Base-by-base conservation (phyloP, 306 rosid species). In the Parietaria judaica region DNA sequence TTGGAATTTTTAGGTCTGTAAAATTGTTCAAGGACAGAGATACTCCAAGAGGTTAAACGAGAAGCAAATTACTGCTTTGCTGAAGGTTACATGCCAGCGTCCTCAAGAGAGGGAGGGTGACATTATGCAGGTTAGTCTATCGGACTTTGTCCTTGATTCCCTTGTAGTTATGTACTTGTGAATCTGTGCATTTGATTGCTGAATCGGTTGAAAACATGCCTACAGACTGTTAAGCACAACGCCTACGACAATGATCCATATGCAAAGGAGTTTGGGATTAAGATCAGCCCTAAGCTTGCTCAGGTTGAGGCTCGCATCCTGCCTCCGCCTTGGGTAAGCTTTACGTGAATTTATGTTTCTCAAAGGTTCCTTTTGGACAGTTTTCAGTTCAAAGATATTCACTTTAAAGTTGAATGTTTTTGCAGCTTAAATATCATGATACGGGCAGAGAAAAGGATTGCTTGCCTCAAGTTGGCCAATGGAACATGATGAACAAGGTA, bases 401-500 rank as follows among this genome's bases (percentile, higher is more conserved):
- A 6, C 3, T 3, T 14, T 49, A 49, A 49, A 9, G 6, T 50
- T 46, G 43, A 36, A 52, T 14, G 13, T 39, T 34, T 48, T 67
- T 61, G 54, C 51, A 94, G 99, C 86, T 94, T 12, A 94, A 94
- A 67, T 94, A 94, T 75, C 90, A 88, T 64, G 99, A 94, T 41
- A 79, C 99, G 0, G 99, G 99, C n/a, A 81, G 94, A 66, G 99
- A 89, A 68, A 94, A 74, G 73, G 87, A 94, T 73, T 88, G 97
- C 61, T 72, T 94, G 6, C 99, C 99, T 15, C 94, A 89, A 76
- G 97, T 94, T 74, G 99, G 99, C 7, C 99, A 89, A 7, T 94
- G 99, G 99, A 94, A 94, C 15, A 94, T 94, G 99, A 94, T 83
- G 99, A 86, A 94, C 3, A 94, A 94, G 94, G 99, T 94, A 63